Conservation (phyloP, 225 moss, liverwort and hornwort genomes). For the Thuidium tamariscinum region DNA sequence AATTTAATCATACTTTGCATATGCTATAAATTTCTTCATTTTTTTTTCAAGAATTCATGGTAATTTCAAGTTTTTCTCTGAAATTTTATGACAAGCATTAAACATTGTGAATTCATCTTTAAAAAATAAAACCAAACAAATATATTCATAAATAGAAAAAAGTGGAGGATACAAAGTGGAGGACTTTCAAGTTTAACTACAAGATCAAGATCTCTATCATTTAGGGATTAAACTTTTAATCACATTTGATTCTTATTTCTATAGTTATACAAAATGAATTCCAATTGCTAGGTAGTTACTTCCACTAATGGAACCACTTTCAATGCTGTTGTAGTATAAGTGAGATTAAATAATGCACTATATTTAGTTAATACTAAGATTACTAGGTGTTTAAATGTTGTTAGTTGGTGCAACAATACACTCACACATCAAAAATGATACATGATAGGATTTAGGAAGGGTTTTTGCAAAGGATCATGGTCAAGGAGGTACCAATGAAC, state of each 20-base stretch:
- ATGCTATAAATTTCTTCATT: too few relatives aligned
- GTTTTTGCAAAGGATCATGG: rapidly evolving
- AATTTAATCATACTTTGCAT: not conserved
- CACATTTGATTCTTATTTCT: not conserved
- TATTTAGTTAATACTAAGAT: not conserved
- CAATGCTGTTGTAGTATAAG: not conserved
- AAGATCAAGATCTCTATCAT: rapidly evolving
- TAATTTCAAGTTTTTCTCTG: not conserved
- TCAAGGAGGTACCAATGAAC: not conserved
- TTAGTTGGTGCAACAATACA: rapidly evolving
- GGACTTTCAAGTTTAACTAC: rapidly evolving
- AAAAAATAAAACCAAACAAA: not conserved
- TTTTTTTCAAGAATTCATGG: not conserved
- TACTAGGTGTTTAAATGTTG: not conserved
- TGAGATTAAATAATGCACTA: not conserved
- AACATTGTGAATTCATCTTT: not conserved
- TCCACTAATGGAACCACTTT: not conserved
- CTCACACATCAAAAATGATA: rapidly evolving
- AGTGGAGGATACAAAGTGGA: not conserved
- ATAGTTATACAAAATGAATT: not conserved
- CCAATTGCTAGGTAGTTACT: not conserved
- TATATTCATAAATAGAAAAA: not conserved
- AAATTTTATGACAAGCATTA: not conserved
- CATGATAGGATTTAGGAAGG: rapidly evolving
- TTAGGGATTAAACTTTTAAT: not conserved